Evolutionary conservation across 2,329 filamentous ascomycete species (phyloP).

Genomic region (Colletotrichum sp.): DNA sequence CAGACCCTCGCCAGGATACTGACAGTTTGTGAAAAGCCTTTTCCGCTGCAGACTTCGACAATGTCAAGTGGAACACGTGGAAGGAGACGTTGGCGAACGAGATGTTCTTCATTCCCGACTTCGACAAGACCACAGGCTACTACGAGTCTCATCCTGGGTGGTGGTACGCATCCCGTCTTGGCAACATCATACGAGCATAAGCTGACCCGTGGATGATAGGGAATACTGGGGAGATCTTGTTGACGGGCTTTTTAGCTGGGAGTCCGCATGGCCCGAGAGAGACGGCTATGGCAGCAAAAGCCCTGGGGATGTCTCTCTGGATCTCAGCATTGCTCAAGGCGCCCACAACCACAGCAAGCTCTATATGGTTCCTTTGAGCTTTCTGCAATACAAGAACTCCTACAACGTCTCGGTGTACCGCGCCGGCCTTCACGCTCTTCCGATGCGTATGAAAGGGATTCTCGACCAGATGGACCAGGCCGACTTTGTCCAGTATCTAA

Average conservation of each 20-base stretch:
- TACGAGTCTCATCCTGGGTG: background rate
- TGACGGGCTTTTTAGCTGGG: background rate
- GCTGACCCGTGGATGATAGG: background rate
- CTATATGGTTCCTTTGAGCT: background rate
- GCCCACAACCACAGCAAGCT: background rate
- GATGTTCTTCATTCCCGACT: background rate
- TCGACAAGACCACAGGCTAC: background rate
- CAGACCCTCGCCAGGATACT: background rate
- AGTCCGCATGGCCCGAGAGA: background rate
- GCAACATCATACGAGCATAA: rapidly evolving
- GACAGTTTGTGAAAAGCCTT: background rate
- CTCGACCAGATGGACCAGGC: background rate
- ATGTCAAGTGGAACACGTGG: background rate
- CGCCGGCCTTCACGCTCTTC: background rate
- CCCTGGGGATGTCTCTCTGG: background rate
- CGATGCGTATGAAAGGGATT: background rate
- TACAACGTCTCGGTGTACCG: background rate
- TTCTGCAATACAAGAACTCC: background rate
- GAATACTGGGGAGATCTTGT: background rate
- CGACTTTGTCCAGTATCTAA: background rate
- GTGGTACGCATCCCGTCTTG: background rate
- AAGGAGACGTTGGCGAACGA: background rate
- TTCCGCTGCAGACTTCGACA: background rate
- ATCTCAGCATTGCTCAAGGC: background rate
- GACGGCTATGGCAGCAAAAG: background rate